These are phyloP conservation scores for Pythium utonaiense DNA, from an alignment of 352 stramenopile species.

Conservation along the genomic window DNA sequence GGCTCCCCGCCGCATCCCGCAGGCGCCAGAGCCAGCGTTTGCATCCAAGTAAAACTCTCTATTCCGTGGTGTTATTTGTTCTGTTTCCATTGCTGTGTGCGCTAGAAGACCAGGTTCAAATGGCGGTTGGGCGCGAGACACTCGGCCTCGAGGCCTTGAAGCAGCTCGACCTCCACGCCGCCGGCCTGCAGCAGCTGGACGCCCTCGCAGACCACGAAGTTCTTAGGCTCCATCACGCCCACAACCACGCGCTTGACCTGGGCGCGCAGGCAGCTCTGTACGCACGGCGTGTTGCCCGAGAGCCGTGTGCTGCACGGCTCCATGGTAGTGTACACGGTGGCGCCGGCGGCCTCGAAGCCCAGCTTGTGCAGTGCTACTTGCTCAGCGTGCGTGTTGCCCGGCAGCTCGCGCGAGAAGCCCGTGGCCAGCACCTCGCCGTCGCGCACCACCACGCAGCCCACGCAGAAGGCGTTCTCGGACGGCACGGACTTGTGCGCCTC, in stretches of 20 bases:
- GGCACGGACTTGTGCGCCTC: slow-evolving; percentile 73
- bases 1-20: slow-evolving; percentile 46
- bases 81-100: background rate
- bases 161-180: slow-evolving; percentile 65
- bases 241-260: slow-evolving; percentile 71
- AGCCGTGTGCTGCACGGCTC: slow-evolving; percentile 85
- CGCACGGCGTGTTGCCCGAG: slow-evolving; percentile 82
- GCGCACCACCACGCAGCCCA: slow-evolving; percentile 74
- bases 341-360: slow-evolving; percentile 48
- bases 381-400: slow-evolving; percentile 88
- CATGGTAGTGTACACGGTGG: slow-evolving; percentile 89
- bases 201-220: slow-evolving; percentile 84
- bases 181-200: slow-evolving; percentile 65
- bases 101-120: slow-evolving; percentile 56
- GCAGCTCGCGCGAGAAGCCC: slow-evolving; percentile 82
- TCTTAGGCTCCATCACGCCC: slow-evolving; percentile 83
- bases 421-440: slow-evolving; percentile 55
- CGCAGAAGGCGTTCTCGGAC: slow-evolving; percentile 75
- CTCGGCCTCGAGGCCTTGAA: slow-evolving; percentile 66
- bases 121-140: slow-evolving; percentile 75
- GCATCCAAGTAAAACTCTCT: background rate
- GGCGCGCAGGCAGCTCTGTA: slow-evolving; percentile 72
- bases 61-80: background rate
- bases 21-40: slow-evolving; percentile 6
- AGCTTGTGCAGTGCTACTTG: slow-evolving; percentile 85